These are phyloP conservation scores for Agastache rugosa DNA, from an alignment of 257 asterid species.

Conservation along the genomic window DNA sequence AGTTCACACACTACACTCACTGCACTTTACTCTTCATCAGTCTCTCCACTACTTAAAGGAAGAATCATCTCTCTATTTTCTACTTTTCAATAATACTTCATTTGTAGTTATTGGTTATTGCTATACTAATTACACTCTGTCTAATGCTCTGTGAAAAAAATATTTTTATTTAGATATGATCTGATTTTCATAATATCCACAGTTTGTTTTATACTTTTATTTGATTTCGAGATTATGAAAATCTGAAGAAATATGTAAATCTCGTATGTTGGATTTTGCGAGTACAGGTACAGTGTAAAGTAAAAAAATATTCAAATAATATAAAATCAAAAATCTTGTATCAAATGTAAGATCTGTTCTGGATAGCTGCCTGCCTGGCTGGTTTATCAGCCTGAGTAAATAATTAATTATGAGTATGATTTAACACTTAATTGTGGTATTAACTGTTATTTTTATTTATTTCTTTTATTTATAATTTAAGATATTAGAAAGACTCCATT, in stretches of 20 bases:
- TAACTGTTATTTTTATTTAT: neutral
- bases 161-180: slow-evolving; percentile 1
- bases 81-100: slow-evolving; percentile 2
- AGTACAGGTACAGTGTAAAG: neutral
- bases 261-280: neutral
- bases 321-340: neutral
- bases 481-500: neutral
- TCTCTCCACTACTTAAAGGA: slow-evolving; percentile 35
- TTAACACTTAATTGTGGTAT: neutral
- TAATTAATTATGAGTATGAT: neutral
- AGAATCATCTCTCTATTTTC: slow-evolving; percentile 3
- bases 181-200: neutral
- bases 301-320: neutral
- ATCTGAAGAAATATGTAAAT: slow-evolving; percentile 1
- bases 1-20: slow-evolving; percentile 33
- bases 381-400: neutral
- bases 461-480: neutral
- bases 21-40: slow-evolving; percentile 31
- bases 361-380: too few species aligned
- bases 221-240: neutral
- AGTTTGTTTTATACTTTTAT: slow-evolving; percentile 1
- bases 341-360: neutral
- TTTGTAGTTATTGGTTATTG: slow-evolving; percentile 16
- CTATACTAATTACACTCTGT: neutral
- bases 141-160: neutral